Percentiles rank a stretch among this genome's conserved stretches.
Conservation (phyloP, 192 early-diverging fungal species). For the Coemansia sp. region DNA sequence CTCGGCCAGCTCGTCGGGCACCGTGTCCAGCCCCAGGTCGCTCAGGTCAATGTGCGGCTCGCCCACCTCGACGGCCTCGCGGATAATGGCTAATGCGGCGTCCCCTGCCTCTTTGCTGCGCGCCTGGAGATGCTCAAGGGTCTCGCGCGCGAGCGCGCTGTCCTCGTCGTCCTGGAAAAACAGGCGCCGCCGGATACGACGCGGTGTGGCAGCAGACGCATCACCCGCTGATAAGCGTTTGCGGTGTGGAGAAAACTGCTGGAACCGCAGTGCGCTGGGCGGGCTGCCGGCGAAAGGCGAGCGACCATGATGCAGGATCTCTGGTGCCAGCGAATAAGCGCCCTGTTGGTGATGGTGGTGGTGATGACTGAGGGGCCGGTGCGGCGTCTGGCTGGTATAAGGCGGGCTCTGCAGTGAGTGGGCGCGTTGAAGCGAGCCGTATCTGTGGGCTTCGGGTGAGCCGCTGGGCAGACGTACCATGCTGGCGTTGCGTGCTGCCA, state of each 20-base stretch:
- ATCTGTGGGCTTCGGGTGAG: conserved; percentile 32
- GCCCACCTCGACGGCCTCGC: conserved; percentile 50
- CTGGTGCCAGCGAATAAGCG: conserved; percentile 1
- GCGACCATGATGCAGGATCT: neutral
- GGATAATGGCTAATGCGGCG: conserved; percentile 40
- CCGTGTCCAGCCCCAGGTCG: conserved; percentile 43
- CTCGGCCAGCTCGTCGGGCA: conserved; percentile 54
- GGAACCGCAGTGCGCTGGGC: conserved; percentile 8
- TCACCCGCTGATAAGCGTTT: conserved; percentile 22
- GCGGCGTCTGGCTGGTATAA: neutral
- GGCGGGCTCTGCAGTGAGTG: conserved; percentile 39
- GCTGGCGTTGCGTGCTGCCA: conserved; percentile 40
- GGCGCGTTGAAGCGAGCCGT: conserved; percentile 34
- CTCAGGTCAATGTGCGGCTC: conserved; percentile 52
- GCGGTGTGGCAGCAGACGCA: conserved; percentile 22
- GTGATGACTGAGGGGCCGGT: neutral
- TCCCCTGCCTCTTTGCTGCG: conserved; percentile 16
- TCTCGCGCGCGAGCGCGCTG: conserved; percentile 21
- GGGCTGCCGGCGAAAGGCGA: conserved; percentile 10
- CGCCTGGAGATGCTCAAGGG: conserved; percentile 8
- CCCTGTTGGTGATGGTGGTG: neutral
- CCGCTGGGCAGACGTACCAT: conserved; percentile 24
- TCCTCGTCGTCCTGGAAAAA: conserved; percentile 45
- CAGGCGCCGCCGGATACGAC: conserved; percentile 46
- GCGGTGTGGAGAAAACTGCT: conserved; percentile 37